phyloP scores from a whole-genome alignment of 352 stramenopile genomes.

The Pythium aquatile region DNA sequence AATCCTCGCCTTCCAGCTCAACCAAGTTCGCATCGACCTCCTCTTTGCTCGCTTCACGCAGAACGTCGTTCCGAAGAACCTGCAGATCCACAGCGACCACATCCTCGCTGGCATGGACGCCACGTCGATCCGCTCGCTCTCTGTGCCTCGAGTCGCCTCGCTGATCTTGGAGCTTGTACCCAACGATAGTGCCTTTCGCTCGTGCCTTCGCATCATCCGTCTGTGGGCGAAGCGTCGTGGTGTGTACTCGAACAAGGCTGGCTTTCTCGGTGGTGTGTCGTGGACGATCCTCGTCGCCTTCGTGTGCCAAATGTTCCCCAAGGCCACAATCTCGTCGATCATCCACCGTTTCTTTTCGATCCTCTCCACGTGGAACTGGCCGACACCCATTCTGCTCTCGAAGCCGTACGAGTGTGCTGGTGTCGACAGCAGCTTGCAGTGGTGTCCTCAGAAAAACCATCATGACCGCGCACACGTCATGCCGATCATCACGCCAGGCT shows the following conservation, averaged over 20 bases:
- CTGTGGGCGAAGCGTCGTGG: constrained; percentile 73
- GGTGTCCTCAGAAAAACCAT: constrained; percentile 69
- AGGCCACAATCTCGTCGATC: constrained; percentile 63
- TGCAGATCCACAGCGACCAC: constrained; percentile 73
- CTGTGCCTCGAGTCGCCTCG: constrained; percentile 72
- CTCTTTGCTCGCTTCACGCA: constrained; percentile 76
- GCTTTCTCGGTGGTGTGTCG: constrained; percentile 79
- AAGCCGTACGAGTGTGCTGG: constrained; percentile 50
- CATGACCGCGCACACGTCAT: constrained; percentile 82
- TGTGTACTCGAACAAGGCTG: constrained; percentile 84
- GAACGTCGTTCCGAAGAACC: constrained; percentile 62
- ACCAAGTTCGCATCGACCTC: constrained; percentile 64
- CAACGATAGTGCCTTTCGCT: constrained; percentile 66
- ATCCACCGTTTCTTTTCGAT: constrained; percentile 84
- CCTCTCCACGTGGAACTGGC: constrained; percentile 76
- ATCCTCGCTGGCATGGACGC: constrained; percentile 76
- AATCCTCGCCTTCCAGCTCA: constrained; percentile 75
- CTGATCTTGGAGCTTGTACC: constrained; percentile 82
- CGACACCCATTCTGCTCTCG: constrained; percentile 71
- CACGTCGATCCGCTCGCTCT: constrained; percentile 72
- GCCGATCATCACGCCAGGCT: constrained; percentile 87
- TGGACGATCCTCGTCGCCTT: constrained; percentile 87
- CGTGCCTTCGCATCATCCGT: constrained; percentile 70
- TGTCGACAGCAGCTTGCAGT: constrained; percentile 47
- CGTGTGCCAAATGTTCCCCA: constrained; percentile 86